These are phyloP conservation scores for Xylaria curta DNA, from an alignment of 495 filamentous ascomycete genomes.

Conservation along the genomic window DNA sequence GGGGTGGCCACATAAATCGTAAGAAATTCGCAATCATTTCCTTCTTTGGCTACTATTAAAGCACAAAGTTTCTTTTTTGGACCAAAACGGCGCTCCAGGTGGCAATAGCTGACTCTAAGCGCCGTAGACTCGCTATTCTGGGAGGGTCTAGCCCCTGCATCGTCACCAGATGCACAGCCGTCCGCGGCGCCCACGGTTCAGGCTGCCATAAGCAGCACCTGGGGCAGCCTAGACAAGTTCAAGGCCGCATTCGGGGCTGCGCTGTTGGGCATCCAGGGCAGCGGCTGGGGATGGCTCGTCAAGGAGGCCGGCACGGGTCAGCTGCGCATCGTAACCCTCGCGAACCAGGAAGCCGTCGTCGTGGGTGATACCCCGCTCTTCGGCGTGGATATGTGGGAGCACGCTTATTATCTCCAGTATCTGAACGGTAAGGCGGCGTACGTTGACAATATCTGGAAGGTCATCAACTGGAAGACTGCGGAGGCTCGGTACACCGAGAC, in stretches of 20 bases:
- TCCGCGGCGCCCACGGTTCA: conserved; percentile 64
- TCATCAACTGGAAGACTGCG: conserved; percentile 96
- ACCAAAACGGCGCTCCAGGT: too few relatives aligned
- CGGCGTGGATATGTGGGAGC: conserved; percentile 97
- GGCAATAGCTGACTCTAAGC: too few relatives aligned
- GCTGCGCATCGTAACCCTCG: conserved; percentile 79
- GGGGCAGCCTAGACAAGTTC: conserved; percentile 73
- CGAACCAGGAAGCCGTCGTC: conserved; percentile 93
- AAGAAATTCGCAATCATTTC: too few relatives aligned
- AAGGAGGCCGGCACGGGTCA: conserved; percentile 78
- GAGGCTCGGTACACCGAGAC: conserved; percentile 74
- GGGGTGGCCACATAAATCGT: conserved; percentile 87
- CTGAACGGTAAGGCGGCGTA: conserved; percentile 99
- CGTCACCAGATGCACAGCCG: conserved; percentile 50
- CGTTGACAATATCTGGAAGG: conserved; percentile 95
- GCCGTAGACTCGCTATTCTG: conserved; percentile 76
- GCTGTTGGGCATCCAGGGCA: conserved; percentile 60
- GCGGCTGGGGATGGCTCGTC: conserved; percentile 90
- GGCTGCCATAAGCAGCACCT: conserved; percentile 67
- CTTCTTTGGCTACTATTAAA: too few relatives aligned
- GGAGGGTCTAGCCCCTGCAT: conserved; percentile 84
- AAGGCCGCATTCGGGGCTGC: conserved; percentile 79
- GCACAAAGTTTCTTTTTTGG: too few relatives aligned
- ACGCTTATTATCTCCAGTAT: conserved; percentile 80
- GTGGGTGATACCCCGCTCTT: conserved; percentile 85